Percentiles rank a stretch among this genome's conserved stretches.
phyloP scores from a whole-genome alignment of 1,139 yeast species.

The Schwanniomyces etchellsii region DNA sequence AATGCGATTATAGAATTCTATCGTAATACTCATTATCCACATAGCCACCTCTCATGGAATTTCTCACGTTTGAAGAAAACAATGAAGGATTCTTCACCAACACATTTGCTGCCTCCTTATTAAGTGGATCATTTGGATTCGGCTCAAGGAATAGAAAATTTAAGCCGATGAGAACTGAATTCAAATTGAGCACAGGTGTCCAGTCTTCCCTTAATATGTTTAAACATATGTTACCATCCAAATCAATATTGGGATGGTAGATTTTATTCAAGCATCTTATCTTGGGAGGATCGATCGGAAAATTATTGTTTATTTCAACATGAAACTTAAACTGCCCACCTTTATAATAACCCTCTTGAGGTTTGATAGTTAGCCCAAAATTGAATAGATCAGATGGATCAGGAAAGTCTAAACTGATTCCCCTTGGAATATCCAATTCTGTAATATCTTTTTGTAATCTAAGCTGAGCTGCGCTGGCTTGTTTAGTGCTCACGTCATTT shows the following conservation, averaged over 20 bases:
- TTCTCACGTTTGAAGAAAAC: constrained; percentile 55
- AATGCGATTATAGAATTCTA: constrained; percentile 31
- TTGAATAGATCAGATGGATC: constrained; percentile 54
- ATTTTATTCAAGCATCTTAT: constrained; percentile 67
- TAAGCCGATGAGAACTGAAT: constrained; percentile 78
- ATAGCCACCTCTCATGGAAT: constrained; percentile 68
- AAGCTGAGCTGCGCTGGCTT: constrained; percentile 46
- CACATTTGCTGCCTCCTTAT: constrained; percentile 80
- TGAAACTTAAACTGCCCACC: constrained; percentile 66
- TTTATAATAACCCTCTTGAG: constrained; percentile 76
- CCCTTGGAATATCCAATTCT: constrained; percentile 63
- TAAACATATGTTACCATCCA: constrained; percentile 85
- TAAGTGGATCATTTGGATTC: constrained; percentile 86
- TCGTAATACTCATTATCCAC: constrained; percentile 62
- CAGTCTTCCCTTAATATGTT: constrained; percentile 92
- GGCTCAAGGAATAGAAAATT: constrained; percentile 86
- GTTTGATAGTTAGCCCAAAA: constrained; percentile 55
- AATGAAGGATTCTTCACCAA: constrained; percentile 51
- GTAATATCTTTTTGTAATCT: constrained; percentile 59
- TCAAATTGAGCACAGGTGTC: constrained; percentile 88
- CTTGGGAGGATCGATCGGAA: constrained; percentile 92
- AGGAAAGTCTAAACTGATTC: constrained; percentile 53
- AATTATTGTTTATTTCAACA: constrained; percentile 60
- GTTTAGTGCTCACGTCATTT: constrained; percentile 10
- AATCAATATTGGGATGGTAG: constrained; percentile 91